A percentile compares a stretch with the other conserved stretches of the same genome.
Evolutionary conservation across 2,329 filamentous ascomycete genomes (phyloP).

Genomic region (Tolypocladium capitatum): DNA sequence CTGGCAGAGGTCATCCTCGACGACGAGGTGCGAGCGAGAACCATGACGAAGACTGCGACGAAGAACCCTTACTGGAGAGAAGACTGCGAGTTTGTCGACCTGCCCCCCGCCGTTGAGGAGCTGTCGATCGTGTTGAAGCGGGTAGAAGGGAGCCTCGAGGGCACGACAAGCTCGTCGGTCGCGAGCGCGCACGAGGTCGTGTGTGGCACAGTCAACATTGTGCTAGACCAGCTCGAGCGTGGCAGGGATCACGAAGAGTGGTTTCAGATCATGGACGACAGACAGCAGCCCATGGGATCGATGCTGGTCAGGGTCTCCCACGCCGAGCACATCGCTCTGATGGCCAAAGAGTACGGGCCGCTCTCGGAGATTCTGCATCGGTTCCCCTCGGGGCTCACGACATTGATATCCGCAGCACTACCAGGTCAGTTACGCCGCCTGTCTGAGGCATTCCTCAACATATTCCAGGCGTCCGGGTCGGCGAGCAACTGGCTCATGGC

Average conservation of each 20-base stretch:
- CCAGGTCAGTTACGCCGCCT: conserved; percentile 67
- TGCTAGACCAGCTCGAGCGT: conserved; percentile 63
- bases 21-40: conserved; percentile 64
- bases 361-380: conserved; percentile 74
- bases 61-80: conserved; percentile 73
- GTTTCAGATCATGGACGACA: conserved; percentile 69
- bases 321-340: conserved; percentile 80
- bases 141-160: conserved; percentile 36
- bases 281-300: conserved; percentile 64
- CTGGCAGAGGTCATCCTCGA: conserved; percentile 70
- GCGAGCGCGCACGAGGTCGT: conserved; percentile 32
- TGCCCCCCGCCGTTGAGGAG: conserved; percentile 55
- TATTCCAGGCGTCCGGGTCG: conserved; percentile 82
- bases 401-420: conserved; percentile 69
- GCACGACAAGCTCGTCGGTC: conserved; percentile 17
- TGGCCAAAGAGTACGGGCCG: conserved; percentile 71
- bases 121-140: conserved; percentile 62
- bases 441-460: conserved; percentile 78
- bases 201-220: conserved; percentile 67
- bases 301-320: conserved; percentile 73
- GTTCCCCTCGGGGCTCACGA: conserved; percentile 71
- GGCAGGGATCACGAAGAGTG: conserved; percentile 75
- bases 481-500: conserved; percentile 85
- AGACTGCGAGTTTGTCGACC: conserved; percentile 62
- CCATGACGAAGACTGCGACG: conserved; percentile 56